Evolutionary conservation across 306 rosid species (phyloP), one percentile per base, ranked within the genome.

Genomic region (Quercus agrifolia): DNA sequence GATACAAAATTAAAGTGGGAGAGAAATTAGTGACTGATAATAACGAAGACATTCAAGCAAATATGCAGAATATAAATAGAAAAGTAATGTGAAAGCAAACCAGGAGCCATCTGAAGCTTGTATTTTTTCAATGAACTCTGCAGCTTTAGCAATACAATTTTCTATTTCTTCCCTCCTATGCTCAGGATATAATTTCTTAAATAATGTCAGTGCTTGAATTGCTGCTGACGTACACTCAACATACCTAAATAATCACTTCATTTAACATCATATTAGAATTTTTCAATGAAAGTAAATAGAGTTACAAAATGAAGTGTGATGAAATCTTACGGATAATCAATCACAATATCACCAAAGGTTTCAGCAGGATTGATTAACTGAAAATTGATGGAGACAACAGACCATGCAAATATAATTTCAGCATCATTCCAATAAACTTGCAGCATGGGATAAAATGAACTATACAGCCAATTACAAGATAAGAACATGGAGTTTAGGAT

Each of bases 361-460:
- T 94, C 97, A 73, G 97, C 97, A 74, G 99, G 97, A 76, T 94
- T 92, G 88, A 91, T 84, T 81, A 92, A 51, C 97, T 94, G 98
- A 33, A 64, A 79, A 88, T 31, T 80, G 44, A 64, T 79, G 78
- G 70, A 74, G 66, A 74, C 28, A 59, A 67, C 46, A 74, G 71
- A 77, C 25, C 8, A 0, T 15, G 25, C 6, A 21, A 19, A 31
- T 17, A 67, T 4, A 67, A 21, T 33, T 17, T 31, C 13, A 67
- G 71, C 19, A 33, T 9, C 14, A 33, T 31, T 5, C 71, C 7
- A 18, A 17, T 1, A 66, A 49, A 31, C 33, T 41, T 41, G 46
- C 71, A 30, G 71, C 71, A 56, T 19, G 23, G 28, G 74, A 59
- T 70, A 41, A 77, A 76, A 77, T 28, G 69, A 3, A 8, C 14